phyloP scores from a whole-genome alignment of 2,329 filamentous ascomycete species.

The Colletotrichum neosansevieriae region DNA sequence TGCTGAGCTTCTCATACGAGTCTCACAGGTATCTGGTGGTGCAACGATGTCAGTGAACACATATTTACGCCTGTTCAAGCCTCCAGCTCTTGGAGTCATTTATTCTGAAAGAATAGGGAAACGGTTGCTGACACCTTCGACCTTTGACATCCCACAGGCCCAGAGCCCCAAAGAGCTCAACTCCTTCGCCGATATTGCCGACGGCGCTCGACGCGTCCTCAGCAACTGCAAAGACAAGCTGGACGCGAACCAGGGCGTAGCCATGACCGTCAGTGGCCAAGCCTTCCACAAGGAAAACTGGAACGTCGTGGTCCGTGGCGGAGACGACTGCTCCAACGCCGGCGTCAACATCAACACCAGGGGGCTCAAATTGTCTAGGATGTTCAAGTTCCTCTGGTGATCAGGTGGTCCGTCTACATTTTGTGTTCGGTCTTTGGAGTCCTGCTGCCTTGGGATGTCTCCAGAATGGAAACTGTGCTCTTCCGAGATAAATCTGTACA shows the following conservation, averaged over 20 bases:
- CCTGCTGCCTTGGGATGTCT: too few species aligned
- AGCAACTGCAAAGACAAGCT: constrained; percentile 29
- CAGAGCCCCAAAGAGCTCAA: constrained; percentile 11
- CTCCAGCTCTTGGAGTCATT: too few species aligned
- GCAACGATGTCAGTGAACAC: constrained; percentile 18
- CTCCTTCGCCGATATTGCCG: constrained; percentile 30
- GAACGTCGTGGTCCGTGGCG: constrained; percentile 25
- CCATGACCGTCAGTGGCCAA: constrained; percentile 30
- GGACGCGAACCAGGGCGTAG: constrained; percentile 19
- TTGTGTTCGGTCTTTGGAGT: too few species aligned
- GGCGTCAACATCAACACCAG: neutral
- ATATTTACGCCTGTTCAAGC: too few species aligned
- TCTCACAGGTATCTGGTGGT: constrained; percentile 25
- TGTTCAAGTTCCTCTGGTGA: neutral
- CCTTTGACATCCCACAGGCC: neutral
- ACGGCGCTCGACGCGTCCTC: constrained; percentile 25
- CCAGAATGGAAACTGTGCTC: too few species aligned
- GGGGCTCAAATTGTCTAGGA: neutral
- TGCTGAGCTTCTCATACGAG: too few species aligned
- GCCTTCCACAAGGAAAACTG: constrained; percentile 27
- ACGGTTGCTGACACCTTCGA: too few species aligned
- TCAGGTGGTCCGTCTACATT: neutral
- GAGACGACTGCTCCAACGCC: constrained; percentile 15
- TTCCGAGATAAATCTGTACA: too few species aligned
- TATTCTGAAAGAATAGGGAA: too few species aligned